A percentile compares a stretch with the other conserved stretches of the same genome.
phyloP scores from a whole-genome alignment of 345 rosid genomes.

The Camelina hispida region DNA sequence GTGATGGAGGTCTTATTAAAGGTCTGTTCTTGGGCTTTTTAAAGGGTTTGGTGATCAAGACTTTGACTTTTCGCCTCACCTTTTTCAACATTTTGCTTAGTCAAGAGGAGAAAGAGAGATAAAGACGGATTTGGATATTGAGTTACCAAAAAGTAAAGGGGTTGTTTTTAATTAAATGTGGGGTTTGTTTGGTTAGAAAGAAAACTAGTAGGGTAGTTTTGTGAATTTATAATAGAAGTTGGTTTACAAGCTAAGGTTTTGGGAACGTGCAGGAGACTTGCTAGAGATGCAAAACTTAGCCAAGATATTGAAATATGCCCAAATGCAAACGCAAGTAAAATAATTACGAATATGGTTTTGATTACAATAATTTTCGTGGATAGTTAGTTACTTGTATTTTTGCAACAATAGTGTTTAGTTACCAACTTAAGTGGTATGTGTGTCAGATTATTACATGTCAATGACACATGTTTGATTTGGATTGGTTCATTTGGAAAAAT shows the following conservation, averaged over 20 bases:
- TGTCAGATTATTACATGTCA: constrained; percentile 16
- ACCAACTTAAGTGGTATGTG: not conserved
- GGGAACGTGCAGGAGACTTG: constrained; percentile 33
- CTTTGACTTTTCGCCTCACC: constrained; percentile 42
- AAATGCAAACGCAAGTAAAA: not conserved
- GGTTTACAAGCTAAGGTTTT: constrained; percentile 31
- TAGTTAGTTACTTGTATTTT: not conserved
- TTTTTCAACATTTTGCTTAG: constrained; percentile 45
- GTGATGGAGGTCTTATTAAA: constrained; percentile 25
- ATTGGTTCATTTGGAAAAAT: not conserved
- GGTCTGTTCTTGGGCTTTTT: constrained; percentile 40
- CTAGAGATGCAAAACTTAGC: constrained; percentile 34
- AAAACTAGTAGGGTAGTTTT: not conserved
- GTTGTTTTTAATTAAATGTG: not conserved
- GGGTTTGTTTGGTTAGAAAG: constrained; percentile 5
- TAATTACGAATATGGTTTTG: constrained; percentile 1
- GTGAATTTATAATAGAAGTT: not conserved
- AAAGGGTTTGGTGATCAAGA: constrained; percentile 45
- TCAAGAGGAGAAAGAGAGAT: constrained; percentile 37
- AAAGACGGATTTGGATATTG: constrained; percentile 9
- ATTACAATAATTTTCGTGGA: not conserved
- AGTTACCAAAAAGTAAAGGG: constrained; percentile 4
- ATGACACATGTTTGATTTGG: not conserved
- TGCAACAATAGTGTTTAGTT: not conserved
- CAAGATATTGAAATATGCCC: constrained; percentile 1